These are phyloP conservation scores for Isabelozyma pseudorhagii DNA, from an alignment of 805 yeast genomes.

Conservation along the genomic window DNA sequence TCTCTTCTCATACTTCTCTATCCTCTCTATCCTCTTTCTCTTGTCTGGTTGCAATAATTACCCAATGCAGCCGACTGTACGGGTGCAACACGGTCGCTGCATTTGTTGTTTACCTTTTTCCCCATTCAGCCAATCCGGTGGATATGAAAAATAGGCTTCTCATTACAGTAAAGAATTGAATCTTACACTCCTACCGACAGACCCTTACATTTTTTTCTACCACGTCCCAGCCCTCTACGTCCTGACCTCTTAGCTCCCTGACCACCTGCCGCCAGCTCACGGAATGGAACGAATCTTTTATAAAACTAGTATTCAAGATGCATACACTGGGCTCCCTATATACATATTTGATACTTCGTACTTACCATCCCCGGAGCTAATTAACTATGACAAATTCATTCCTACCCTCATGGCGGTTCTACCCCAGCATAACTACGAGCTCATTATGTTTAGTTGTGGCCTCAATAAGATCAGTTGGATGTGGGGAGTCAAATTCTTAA, in stretches of 20 bases:
- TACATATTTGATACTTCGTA: constrained; percentile 82
- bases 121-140: not conserved
- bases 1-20: not conserved
- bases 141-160: not conserved
- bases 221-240: too few species aligned
- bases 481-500: constrained; percentile 58
- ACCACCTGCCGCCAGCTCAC: not conserved
- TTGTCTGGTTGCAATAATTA: not conserved
- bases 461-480: constrained; percentile 65
- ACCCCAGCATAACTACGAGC: constrained; percentile 61
- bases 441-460: constrained; percentile 82
- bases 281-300: constrained; percentile 48
- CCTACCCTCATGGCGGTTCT: constrained; percentile 52
- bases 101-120: too few species aligned
- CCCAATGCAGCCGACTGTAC: not conserved
- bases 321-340: constrained; percentile 64
- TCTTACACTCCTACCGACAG: not conserved
- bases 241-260: not conserved
- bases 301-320: constrained; percentile 62
- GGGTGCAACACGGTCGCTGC: not conserved
- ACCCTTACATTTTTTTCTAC: too few species aligned
- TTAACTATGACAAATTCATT: constrained; percentile 49
- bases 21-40: not conserved
- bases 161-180: not conserved
- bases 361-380: constrained; percentile 57